phyloP scores from a whole-genome alignment of 116 monocot genomes.

The Iris pallida region DNA sequence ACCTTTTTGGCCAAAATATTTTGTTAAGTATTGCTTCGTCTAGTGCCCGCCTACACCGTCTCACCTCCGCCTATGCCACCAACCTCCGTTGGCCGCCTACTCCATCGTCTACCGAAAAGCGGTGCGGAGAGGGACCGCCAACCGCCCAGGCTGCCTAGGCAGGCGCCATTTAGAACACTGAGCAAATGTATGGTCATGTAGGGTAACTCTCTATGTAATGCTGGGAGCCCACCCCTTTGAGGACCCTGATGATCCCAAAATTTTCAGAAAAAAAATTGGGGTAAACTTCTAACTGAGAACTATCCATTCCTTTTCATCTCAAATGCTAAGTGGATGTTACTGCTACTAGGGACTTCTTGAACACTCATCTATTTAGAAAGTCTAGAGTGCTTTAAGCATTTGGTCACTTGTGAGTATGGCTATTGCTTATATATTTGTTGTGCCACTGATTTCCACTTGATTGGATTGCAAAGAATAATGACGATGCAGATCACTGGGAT shows the following conservation, averaged over 20 bases:
- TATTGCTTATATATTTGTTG: not conserved
- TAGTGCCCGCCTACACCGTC: too few relatives aligned
- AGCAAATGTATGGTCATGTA: constrained; percentile 94
- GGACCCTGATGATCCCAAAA: constrained; percentile 78
- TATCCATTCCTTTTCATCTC: not conserved
- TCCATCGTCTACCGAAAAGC: too few relatives aligned
- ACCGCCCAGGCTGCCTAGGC: too few relatives aligned
- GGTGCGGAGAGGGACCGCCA: too few relatives aligned
- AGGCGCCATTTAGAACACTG: too few relatives aligned
- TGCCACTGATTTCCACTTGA: too few relatives aligned
- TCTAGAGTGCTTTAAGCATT: not conserved
- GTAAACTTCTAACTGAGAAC: constrained; percentile 19
- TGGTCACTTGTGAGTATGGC: not conserved
- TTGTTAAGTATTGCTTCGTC: too few relatives aligned
- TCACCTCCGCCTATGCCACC: too few relatives aligned
- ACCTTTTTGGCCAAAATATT: too few relatives aligned
- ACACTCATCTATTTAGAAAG: not conserved
- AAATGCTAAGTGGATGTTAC: not conserved
- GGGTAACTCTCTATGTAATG: constrained; percentile 89
- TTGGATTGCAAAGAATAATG: constrained; percentile 9
- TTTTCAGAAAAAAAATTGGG: constrained; percentile 72
- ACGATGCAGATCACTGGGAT: too few relatives aligned
- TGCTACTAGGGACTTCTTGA: not conserved
- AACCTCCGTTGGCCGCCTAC: too few relatives aligned
- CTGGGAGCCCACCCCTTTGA: constrained; percentile 92